Evolutionary conservation across 23 red algal species (phyloP), one percentile per base, ranked within the genome.

Genomic region (Gracilaria vermiculophylla): DNA sequence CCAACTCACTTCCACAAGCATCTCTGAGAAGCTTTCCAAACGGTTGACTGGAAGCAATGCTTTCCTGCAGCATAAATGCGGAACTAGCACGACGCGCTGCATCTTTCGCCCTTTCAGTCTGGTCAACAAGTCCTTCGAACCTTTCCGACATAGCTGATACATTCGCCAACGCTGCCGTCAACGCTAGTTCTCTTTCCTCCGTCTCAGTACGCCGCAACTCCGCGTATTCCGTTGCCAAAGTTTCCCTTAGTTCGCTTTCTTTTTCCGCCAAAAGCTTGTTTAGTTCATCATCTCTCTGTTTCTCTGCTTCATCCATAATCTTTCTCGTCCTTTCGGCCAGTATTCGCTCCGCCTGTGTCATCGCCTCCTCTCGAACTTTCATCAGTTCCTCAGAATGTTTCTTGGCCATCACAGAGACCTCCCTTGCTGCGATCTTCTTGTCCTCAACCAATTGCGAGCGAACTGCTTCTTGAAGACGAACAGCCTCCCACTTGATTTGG

Each of bases 391-490:
- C 87, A 16, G 74, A 67, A 73, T 91, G 87, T 55, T 80, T 69
- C 74, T 91, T 51, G 0, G 60, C 48, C 40, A 81, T 57, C 12
- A 48, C 34, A 20, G 87, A 73, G 16, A 60, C 62, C 53, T 78
- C 87, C 31, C 54, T 81, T 16, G 87, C 87, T 10, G 87, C 87
- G 31, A 70, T 47, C 76, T 80, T 91, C 64, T 91, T 91, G 44
- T 91, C 87, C 27, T 66, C 87, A 37, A 91, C 62, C 44, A 80
- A 6, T 81, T 91, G 87, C 11, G 87, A 69, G 20, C 87, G 51
- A 29, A 91, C 87, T 2, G 87, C 87, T 60, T 91, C 87, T 41
- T 91, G 87, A 20, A 91, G 61, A 9, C 87, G 87, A 19, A 91
- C 87, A 9, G 74, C 87, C 32, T 91, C 87, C 87, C 87, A 91